A percentile compares a stretch with the other conserved stretches of the same genome.
phyloP scores from a whole-genome alignment of 2,329 filamentous ascomycete species.

The Fusarium paranaense region DNA sequence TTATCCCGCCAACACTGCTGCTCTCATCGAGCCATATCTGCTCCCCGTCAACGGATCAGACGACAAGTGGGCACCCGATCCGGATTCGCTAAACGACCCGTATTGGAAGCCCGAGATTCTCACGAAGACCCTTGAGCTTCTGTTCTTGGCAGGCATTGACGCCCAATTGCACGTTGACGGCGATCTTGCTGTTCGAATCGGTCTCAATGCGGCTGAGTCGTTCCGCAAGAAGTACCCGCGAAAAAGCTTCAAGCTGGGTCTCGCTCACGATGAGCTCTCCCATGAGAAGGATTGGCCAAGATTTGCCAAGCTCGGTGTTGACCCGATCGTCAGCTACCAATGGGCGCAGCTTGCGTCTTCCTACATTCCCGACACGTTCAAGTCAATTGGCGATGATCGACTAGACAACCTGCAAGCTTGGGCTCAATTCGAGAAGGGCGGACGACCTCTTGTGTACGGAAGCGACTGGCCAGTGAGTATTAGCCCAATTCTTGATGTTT shows the following conservation, averaged over 20 bases:
- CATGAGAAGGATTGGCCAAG: constrained; percentile 40
- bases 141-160: constrained; percentile 37
- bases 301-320: constrained; percentile 41
- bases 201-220: constrained; percentile 38
- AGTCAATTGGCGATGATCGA: constrained; percentile 36
- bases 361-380: constrained; percentile 41
- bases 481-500: no score
- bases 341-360: constrained; percentile 44
- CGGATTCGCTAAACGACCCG: constrained; percentile 39
- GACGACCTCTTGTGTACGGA: constrained; percentile 38
- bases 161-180: constrained; percentile 43
- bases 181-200: constrained; percentile 41
- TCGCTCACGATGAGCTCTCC: constrained; percentile 43
- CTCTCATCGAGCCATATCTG: constrained; percentile 44
- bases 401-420: constrained; percentile 45
- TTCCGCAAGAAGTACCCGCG: constrained; percentile 34
- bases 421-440: constrained; percentile 29
- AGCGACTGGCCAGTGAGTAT: constrained; percentile 45
- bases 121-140: constrained; percentile 36
- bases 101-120: constrained; percentile 43
- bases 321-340: constrained; percentile 43
- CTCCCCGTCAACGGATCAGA: constrained; percentile 34
- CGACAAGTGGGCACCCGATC: constrained; percentile 33
- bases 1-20: constrained; percentile 44
- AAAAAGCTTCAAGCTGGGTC: constrained; percentile 37